Evolutionary conservation across 2,329 filamentous ascomycete species (phyloP), one percentile per base, ranked within the genome.

Genomic region (Verticillium klebahnii): DNA sequence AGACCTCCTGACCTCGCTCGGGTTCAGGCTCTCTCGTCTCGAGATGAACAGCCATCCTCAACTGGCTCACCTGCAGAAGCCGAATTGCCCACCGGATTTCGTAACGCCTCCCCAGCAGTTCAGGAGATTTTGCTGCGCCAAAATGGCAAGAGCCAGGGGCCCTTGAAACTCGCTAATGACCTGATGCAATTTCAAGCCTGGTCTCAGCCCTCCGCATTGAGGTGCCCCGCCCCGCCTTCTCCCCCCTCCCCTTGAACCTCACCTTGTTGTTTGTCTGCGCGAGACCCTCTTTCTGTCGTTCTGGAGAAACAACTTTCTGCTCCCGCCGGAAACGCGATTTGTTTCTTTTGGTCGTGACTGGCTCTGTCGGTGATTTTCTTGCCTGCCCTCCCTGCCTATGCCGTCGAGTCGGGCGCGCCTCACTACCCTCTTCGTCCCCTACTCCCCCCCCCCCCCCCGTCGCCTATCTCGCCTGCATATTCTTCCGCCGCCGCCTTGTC

Each of bases 141-240:
- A 58, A 58, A 58, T 29, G 57, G 57, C 40, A 52, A 37, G 68
- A 69, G 62, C 70, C 69, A 64, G 69, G 69, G 60, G 67, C 73
- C 78, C 78, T 80, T 83, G 79, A 85, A 85, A 85, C 82, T 77
- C 78, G 77, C 79, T 80, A 81, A 76, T 68, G 70, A 68, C 72
- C 72, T 75, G 75, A 74, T 69, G 73, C 74, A 80, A 81, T 79
- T 78, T 83, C 79, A 78, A 72, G 69, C 40, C 73, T 65, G 69
- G 78, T 80, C 72, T 80, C 80, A 81, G 75, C 71, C 72, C 40
- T 50, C 40, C 40, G 40, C 40, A 50, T 50, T 50, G 19, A 50
- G 40, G 40, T 50, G 19, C 40, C 39, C n/a, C 23, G 40, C 40
- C 40, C 40, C 40, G 40, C 40, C 40, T 50, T 50, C 25, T 2